Evolutionary conservation across 2,329 filamentous ascomycete species (phyloP), one percentile per base, ranked within the genome.

Genomic region (Albifimbria verrucaria): DNA sequence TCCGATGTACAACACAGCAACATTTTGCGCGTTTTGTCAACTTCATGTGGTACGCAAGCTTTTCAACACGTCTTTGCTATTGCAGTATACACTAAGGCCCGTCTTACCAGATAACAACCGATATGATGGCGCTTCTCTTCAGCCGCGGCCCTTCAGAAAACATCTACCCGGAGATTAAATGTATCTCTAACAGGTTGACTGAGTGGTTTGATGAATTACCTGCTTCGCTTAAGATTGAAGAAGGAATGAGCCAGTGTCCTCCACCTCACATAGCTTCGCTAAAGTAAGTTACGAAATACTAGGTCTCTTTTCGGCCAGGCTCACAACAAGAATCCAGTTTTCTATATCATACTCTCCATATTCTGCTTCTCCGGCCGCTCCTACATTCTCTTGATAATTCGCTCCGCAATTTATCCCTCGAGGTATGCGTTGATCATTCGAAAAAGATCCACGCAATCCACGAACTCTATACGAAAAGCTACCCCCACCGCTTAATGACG

Each of bases 401-500:
- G 9, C n/a, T n/a, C n/a, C 10, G 28, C 24, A 3, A 32, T 48
- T 20, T 50, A 9, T 25, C 21, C 20, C 9, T 41, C 49, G 2
- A 51, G 1, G 28, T 22, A 20, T 52, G 48, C 32, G 21, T 56
- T 24, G 45, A 24, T 45, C 17, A 56, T 48, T 45, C 55, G 10
- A 36, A 23, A 28, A 24, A 47, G 11, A 52, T 55, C 39, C 42
- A 55, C 41, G 41, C 24, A 2, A 52, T 55, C 12, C 50, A 60
- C 24, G 42, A 39, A 1, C 10, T 60, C 7, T 59, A 57, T 39
- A 50, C 57, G 1, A 43, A 45, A 32, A 62, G 55, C 2, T 62
- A 59, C 41, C 58, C 58, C 1, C 52, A 60, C 41, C 53, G 58
- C 1, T 39, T 59, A 7, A 60, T 60, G 58, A 60, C 59, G 2